A percentile compares a stretch with the other conserved stretches of the same genome.
phyloP scores from a whole-genome alignment of 2,329 filamentous ascomycete genomes.

The Cladosporium phlei region DNA sequence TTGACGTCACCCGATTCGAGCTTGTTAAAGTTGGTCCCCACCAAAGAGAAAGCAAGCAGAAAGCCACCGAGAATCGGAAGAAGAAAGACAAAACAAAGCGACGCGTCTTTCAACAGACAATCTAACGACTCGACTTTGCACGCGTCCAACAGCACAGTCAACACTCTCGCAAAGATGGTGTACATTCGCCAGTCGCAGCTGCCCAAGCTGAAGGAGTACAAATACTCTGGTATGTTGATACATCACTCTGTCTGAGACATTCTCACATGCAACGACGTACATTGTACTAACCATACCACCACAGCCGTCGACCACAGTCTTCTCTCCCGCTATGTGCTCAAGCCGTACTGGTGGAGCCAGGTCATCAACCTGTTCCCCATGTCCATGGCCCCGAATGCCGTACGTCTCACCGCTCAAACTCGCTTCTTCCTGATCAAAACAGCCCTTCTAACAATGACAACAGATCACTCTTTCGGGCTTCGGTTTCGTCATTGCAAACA shows the following conservation, averaged over 20 bases:
- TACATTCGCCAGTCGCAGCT: slow-evolving; percentile 93
- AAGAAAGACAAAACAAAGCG: too few relatives aligned
- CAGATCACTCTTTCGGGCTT: slow-evolving; percentile 87
- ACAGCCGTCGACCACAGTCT: slow-evolving; percentile 80
- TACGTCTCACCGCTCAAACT: slow-evolving; percentile 28
- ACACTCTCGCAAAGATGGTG: slow-evolving; percentile 70
- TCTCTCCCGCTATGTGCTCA: slow-evolving; percentile 85
- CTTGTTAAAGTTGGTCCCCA: too few relatives aligned
- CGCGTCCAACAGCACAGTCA: too few relatives aligned
- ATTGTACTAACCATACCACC: neutral
- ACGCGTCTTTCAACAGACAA: too few relatives aligned
- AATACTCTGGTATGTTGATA: slow-evolving; percentile 55
- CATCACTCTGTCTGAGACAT: too few relatives aligned
- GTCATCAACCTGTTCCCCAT: slow-evolving; percentile 94
- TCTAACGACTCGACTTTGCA: too few relatives aligned
- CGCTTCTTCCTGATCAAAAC: neutral
- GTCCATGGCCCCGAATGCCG: slow-evolving; percentile 72
- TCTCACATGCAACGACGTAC: neutral
- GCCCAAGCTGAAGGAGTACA: slow-evolving; percentile 85
- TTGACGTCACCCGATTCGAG: too few relatives aligned
- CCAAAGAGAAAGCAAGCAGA: too few relatives aligned
- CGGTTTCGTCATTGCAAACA: slow-evolving; percentile 80
- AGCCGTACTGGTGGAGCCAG: slow-evolving; percentile 94
- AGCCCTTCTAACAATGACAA: neutral
- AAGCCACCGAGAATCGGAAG: too few relatives aligned